Conservation (phyloP, 352 stramenopile species). For the Halophytophthora batemanensis region DNA sequence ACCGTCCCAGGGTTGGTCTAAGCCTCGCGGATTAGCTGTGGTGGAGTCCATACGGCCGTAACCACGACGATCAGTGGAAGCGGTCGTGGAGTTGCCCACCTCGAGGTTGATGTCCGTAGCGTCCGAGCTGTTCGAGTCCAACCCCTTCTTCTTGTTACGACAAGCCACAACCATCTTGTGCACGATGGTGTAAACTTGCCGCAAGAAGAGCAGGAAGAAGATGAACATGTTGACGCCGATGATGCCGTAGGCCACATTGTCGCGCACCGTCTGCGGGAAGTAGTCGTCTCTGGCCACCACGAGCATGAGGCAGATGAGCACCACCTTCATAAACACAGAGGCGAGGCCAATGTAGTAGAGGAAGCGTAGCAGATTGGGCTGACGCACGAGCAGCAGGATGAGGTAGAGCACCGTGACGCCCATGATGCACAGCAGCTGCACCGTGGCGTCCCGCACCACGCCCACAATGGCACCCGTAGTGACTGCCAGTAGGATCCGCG, state of each 20-base stretch:
- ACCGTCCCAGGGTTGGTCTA: conserved; percentile 14
- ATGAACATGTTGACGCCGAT: conserved; percentile 84
- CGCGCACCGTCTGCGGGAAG: conserved; percentile 74
- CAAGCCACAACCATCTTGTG: conserved; percentile 58
- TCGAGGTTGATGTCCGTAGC: conserved; percentile 56
- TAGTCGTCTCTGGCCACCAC: conserved; percentile 75
- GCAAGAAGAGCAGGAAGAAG: conserved; percentile 77
- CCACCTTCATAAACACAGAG: conserved; percentile 79
- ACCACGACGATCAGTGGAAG: conserved; percentile 6
- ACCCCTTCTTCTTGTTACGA: conserved; percentile 44
- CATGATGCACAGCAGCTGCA: conserved; percentile 74
- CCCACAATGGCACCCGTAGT: conserved; percentile 72
- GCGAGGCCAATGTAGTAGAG: conserved; percentile 80
- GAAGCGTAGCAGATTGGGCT: conserved; percentile 78
- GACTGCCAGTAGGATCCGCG: conserved; percentile 67
- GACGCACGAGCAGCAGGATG: conserved; percentile 56
- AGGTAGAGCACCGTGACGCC: conserved; percentile 69
- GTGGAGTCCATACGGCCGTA: conserved; percentile 33
- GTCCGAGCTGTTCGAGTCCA: conserved; percentile 18
- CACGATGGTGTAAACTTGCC: conserved; percentile 75
- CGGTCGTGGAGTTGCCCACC: conserved; percentile 29
- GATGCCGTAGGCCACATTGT: conserved; percentile 85
- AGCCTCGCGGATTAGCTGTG: conserved; percentile 9
- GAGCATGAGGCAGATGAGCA: conserved; percentile 79
- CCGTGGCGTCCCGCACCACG: conserved; percentile 58